Base-by-base conservation (phyloP, 441 rosid genomes). In the Erodium moschatum region DNA sequence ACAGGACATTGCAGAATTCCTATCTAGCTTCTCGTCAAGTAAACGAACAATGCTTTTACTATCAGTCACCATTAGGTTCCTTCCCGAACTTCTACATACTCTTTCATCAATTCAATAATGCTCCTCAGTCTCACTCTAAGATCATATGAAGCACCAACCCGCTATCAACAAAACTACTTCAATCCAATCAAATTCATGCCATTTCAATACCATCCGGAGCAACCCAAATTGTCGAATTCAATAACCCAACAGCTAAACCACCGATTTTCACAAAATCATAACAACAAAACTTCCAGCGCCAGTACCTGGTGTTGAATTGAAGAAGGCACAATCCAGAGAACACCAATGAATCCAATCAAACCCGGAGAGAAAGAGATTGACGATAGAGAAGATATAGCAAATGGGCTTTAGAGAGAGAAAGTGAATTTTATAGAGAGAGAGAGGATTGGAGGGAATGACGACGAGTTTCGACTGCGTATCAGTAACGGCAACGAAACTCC, bases 11-110 rank as follows among this genome's bases (percentile, higher is more conserved):
- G 29, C 29, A 7, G 13, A 19, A 58, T 21, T 8, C 8, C 24
- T 56, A 56, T 56, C 62, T 56, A 56, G 9, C 62, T 56, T 56
- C 62, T 56, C 62, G 6, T 56, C 27, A 56, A 56, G 63, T 58
- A 58, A 19, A 2, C 4, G 10, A 19, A 58, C 27, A 58, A 58
- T 19, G 27, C 27, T 18, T 58, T 20, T 58, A 20, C 29, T 58
- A 2, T 58, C 12, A 18, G 27, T 20, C 63, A 58, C 27, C 29
- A 20, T 7, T 10, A 58, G 29, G 9, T 58, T 20, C 12, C 19
- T 8, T 21, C 63, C 15, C 21, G 2, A 54, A 16, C 61, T 54
- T 54, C 21, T 4, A 20, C 11, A 56, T 10, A 56, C 2, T 5
- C 5, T 4, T 46, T 18, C 11, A 9, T 16, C 63, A 56, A 56